Conservation (phyloP, 768 basidiomycete genomes). For the Leucogyrophana mollusca region DNA sequence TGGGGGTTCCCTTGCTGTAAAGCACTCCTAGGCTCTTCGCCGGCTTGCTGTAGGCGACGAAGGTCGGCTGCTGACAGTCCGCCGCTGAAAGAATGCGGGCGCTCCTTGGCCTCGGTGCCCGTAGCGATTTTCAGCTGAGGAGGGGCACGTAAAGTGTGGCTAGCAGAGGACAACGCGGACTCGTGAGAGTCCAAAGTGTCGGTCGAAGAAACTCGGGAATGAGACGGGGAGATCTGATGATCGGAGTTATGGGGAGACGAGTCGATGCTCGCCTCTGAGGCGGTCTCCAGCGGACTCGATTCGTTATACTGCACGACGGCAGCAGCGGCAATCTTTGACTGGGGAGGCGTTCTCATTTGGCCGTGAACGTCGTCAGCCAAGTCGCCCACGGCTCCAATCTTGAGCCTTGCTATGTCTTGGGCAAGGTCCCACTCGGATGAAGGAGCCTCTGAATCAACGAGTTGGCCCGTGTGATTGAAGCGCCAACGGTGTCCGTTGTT, state of each 20-base stretch:
- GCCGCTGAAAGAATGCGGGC: slow-evolving; percentile 81
- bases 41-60: slow-evolving; percentile 71
- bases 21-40: slow-evolving; percentile 37
- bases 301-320: slow-evolving; percentile 59
- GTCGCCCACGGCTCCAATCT: slow-evolving; percentile 58
- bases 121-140: slow-evolving; percentile 53
- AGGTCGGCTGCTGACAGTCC: slow-evolving; percentile 73
- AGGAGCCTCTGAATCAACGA: slow-evolving; percentile 51
- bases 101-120: slow-evolving; percentile 62
- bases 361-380: slow-evolving; percentile 46
- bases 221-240: slow-evolving; percentile 63
- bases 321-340: slow-evolving; percentile 54
- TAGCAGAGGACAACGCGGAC: slow-evolving; percentile 48
- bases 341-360: slow-evolving; percentile 66
- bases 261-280: slow-evolving; percentile 67
- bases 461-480: slow-evolving; percentile 60
- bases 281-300: slow-evolving; percentile 70
- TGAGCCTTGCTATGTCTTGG: slow-evolving; percentile 71
- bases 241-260: slow-evolving; percentile 73
- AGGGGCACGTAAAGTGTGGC: slow-evolving; percentile 56
- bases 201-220: slow-evolving; percentile 82
- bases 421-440: slow-evolving; percentile 68
- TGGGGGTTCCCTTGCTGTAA: slow-evolving; percentile 37
- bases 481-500: slow-evolving; percentile 56
- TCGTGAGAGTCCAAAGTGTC: slow-evolving; percentile 67